Conservation (phyloP, 768 basidiomycete species). For the Lactarius psammicola region DNA sequence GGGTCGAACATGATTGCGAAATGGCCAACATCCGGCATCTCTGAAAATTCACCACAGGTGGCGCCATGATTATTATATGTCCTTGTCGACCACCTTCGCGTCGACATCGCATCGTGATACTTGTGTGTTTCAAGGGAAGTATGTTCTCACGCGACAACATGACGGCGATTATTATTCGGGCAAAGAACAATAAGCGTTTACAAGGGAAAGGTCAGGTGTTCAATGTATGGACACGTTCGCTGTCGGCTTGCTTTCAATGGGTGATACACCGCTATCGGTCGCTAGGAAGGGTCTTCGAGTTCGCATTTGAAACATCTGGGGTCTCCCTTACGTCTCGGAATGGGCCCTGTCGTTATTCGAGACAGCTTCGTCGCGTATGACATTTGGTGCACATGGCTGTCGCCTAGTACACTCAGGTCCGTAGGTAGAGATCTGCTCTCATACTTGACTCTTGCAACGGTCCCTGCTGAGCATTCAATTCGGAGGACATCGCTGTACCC, state of each 20-base stretch:
- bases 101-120: too few species aligned
- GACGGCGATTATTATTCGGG: not conserved
- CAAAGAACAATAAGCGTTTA: not conserved
- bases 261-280: not conserved
- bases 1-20: not conserved
- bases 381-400: not conserved
- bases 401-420: not conserved
- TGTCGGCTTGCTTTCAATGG: not conserved
- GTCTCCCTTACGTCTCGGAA: not conserved
- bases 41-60: not conserved
- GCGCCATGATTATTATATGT: not conserved
- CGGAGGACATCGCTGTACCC: not conserved
- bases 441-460: not conserved
- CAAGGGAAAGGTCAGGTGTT: not conserved
- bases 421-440: not conserved
- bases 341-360: too few species aligned
- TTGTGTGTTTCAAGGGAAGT: not conserved
- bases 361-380: not conserved
- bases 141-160: not conserved
- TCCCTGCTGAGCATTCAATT: not conserved
- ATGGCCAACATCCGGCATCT: not conserved
- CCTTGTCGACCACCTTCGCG: too few species aligned
- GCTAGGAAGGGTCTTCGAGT: not conserved
- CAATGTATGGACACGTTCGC: not conserved
- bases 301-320: not conserved